Conservation (phyloP, 352 stramenopile genomes). For the Phytophthora kernoviae region DNA sequence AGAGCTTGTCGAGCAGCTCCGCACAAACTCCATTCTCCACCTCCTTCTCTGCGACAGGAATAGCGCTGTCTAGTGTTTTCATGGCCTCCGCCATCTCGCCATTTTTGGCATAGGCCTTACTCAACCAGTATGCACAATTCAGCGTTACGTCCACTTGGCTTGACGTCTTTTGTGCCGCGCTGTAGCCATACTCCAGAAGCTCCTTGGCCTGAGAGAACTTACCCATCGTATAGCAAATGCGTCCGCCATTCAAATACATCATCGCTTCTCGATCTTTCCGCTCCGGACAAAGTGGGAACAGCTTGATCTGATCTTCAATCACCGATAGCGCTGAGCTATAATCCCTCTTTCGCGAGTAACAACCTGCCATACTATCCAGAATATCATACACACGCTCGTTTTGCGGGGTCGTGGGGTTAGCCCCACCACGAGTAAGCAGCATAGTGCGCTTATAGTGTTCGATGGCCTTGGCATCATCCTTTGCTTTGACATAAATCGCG, state of each 20-base stretch:
- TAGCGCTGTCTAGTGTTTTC: conserved; percentile 28
- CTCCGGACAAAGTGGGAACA: conserved; percentile 47
- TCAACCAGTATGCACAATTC: conserved; percentile 55
- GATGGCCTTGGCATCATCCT: conserved; percentile 62
- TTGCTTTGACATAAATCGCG: conserved; percentile 55
- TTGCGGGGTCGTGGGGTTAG: conserved; percentile 32
- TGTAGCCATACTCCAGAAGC: conserved; percentile 46
- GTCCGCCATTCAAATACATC: conserved; percentile 62
- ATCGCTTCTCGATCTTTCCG: conserved; percentile 49
- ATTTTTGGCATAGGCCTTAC: conserved; percentile 49
- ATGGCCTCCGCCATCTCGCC: conserved; percentile 34
- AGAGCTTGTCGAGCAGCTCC: conserved; percentile 50
- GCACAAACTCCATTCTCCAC: conserved; percentile 15
- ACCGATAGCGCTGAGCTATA: conserved; percentile 56
- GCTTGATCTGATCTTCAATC: conserved; percentile 53
- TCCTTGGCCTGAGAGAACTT: conserved; percentile 56
- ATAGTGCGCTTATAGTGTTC: conserved; percentile 69
- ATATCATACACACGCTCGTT: conserved; percentile 69
- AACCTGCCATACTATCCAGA: conserved; percentile 53
- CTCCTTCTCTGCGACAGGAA: conserved; percentile 31
- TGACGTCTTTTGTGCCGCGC: conserved; percentile 21
- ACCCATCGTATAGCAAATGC: conserved; percentile 56
- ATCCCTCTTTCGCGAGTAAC: conserved; percentile 60
- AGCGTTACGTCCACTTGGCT: conserved; percentile 45
- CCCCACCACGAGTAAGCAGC: conserved; percentile 34